phyloP scores from a whole-genome alignment of 2,329 filamentous ascomycete genomes.

The Pseudogymnoascus sp. region DNA sequence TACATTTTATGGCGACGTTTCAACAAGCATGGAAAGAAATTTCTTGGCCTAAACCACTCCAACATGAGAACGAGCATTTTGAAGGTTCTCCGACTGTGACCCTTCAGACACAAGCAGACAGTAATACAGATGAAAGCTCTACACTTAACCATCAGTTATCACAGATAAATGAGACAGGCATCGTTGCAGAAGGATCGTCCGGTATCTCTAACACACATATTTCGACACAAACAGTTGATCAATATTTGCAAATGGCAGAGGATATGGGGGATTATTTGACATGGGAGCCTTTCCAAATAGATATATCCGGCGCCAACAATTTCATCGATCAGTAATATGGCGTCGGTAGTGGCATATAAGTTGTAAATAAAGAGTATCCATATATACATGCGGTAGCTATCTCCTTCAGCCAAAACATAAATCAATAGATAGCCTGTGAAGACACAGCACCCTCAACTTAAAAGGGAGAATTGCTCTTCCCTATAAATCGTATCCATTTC shows the following conservation, averaged over 20 bases:
- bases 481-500: conserved; percentile 18
- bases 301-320: background rate
- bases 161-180: background rate
- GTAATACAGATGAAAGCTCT: conserved; percentile 8
- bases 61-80: conserved; percentile 1
- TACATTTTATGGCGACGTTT: background rate
- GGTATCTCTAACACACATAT: conserved; percentile 13
- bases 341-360: background rate
- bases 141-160: background rate
- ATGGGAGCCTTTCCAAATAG: conserved; percentile 13
- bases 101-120: conserved; percentile 9
- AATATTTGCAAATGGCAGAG: conserved; percentile 22
- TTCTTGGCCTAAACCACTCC: background rate
- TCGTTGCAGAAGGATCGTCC: background rate
- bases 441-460: background rate
- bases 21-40: background rate
- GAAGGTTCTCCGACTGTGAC: conserved; percentile 2
- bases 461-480: conserved; percentile 14
- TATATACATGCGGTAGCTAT: background rate
- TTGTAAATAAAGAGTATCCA: background rate
- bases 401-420: background rate
- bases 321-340: background rate
- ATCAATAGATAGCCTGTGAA: background rate
- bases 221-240: conserved; percentile 16
- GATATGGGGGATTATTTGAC: conserved; percentile 23